Conservation (phyloP, 1,284 basidiomycete genomes). For the Lignosus rhinocerotis region DNA sequence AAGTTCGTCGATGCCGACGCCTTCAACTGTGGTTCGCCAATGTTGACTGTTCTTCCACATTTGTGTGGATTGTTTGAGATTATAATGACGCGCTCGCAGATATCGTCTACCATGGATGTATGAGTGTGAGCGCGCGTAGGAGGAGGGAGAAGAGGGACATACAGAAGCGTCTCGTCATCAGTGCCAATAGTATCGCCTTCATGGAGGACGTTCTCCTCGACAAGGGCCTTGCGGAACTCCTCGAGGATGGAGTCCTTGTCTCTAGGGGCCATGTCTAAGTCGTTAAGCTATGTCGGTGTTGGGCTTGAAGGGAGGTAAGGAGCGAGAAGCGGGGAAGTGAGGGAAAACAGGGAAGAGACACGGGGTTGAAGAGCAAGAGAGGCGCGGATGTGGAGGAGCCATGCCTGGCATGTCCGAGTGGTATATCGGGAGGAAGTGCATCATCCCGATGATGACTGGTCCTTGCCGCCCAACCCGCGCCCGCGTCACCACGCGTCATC, state of each 20-base stretch:
- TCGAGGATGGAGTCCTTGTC: constrained; percentile 24
- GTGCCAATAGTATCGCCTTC: constrained; percentile 67
- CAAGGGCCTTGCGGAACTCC: constrained; percentile 50
- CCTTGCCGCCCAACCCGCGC: neutral
- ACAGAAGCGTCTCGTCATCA: constrained; percentile 62
- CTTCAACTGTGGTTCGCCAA: constrained; percentile 58
- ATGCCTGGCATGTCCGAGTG: constrained; percentile 10
- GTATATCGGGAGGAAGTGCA: constrained; percentile 6
- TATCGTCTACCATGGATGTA: constrained; percentile 51
- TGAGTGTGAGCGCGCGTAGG: constrained; percentile 1
- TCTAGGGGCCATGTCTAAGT: constrained; percentile 17
- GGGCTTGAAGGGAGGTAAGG: neutral
- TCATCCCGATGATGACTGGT: constrained; percentile 20
- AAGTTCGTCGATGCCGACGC: constrained; percentile 58
- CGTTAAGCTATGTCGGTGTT: neutral
- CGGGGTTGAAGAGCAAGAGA: neutral
- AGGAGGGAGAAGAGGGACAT: neutral
- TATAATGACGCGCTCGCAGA: constrained; percentile 62
- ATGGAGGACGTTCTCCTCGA: constrained; percentile 51
- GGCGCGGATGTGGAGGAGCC: constrained; percentile 3
- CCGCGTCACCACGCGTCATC: neutral
- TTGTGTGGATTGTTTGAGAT: constrained; percentile 51
- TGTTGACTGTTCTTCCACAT: constrained; percentile 62
- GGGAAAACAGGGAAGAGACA: neutral
- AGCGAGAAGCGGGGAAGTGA: neutral